Conservation (phyloP, 306 rosid genomes). For the Lathyrus oleraceus region DNA sequence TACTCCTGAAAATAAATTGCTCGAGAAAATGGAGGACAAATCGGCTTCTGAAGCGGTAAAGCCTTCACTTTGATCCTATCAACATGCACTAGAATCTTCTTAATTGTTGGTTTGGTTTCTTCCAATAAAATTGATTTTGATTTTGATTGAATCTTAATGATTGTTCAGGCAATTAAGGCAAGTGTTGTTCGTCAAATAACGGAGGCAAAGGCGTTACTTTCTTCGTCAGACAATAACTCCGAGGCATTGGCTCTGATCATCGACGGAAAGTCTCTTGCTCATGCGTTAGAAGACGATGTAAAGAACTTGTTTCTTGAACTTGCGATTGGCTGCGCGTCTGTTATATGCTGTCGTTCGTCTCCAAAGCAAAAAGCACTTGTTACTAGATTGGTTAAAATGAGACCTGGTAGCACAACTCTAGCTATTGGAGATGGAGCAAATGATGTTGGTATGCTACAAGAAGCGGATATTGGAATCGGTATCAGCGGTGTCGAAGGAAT, state of each 20-base stretch:
- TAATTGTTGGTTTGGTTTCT: neutral
- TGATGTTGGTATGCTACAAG: slow-evolving; percentile 99
- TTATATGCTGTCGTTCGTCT: slow-evolving; percentile 97
- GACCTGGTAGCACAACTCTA: slow-evolving; percentile 74
- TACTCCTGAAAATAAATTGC: slow-evolving; percentile 68
- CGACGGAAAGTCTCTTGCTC: slow-evolving; percentile 89
- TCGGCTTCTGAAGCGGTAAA: slow-evolving; percentile 65
- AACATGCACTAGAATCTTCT: slow-evolving; percentile 3
- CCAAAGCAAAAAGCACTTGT: slow-evolving; percentile 99
- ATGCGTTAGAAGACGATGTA: slow-evolving; percentile 81
- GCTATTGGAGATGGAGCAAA: slow-evolving; percentile 99
- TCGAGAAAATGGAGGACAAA: slow-evolving; percentile 77
- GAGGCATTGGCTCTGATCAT: slow-evolving; percentile 91
- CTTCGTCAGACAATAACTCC: slow-evolving; percentile 40
- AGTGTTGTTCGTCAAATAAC: slow-evolving; percentile 65
- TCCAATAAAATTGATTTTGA: slow-evolving; percentile 25
- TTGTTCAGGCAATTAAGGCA: slow-evolving; percentile 73
- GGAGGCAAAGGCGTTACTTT: slow-evolving; percentile 58
- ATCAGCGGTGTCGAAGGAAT: slow-evolving; percentile 98
- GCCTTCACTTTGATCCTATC: slow-evolving; percentile 26
- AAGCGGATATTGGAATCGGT: slow-evolving; percentile 97
- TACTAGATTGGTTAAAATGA: slow-evolving; percentile 73
- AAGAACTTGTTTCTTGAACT: slow-evolving; percentile 81
- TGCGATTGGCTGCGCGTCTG: slow-evolving; percentile 94
- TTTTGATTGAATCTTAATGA: slow-evolving; percentile 37